Evolutionary conservation across 2,329 filamentous ascomycete species (phyloP), one percentile per base, ranked within the genome.

Genomic region (Bipolaris cookei): DNA sequence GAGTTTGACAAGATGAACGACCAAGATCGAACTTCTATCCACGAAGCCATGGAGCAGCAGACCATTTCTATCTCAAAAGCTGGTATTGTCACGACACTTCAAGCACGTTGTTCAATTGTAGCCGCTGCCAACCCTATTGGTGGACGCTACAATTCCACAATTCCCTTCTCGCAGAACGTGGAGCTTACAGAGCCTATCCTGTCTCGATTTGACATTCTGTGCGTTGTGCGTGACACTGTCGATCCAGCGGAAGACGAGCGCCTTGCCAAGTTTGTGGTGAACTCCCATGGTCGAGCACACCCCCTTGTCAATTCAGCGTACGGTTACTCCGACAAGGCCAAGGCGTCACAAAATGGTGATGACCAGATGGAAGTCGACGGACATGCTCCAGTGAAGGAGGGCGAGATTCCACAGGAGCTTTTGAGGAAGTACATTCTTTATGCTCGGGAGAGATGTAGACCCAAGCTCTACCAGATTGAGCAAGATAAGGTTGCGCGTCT

Each of bases 1-100:
- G 95, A 99, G 78, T 99, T 99, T 70, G 95, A 99, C 85, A 99
- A 99, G 84, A 99, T 99, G 95, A 98, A 98, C 76, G 95, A 99
- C 75, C 92, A 98, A 74, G 95, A 99, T 77, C 88, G 95, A 64
- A 98, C 95, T 1, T 97, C 92, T 6, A 99, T 99, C 67, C 95
- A 99, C 84, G 95, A 99, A 82, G 95, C 95, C 58, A 99, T 99
- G 95, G 95, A 99, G 78, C 95, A 99, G 78, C 95, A 99, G 79
- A 99, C 95, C 1, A 99, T 99, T 66, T 98, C 94, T 59, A 99
- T 99, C 72, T 97, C 92, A 63, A 99, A 99, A 76, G 95, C 95
- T 0, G 95, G 95, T 78, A 99, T 99, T 59, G 95, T 99, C 41
- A 99, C 95, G 1, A 98, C 95, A 0, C 83, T 99, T 0, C 94